Evolutionary conservation across 2,329 filamentous ascomycete genomes (phyloP), one percentile per base, ranked within the genome.

Genomic region (Penicillium nordicum): DNA sequence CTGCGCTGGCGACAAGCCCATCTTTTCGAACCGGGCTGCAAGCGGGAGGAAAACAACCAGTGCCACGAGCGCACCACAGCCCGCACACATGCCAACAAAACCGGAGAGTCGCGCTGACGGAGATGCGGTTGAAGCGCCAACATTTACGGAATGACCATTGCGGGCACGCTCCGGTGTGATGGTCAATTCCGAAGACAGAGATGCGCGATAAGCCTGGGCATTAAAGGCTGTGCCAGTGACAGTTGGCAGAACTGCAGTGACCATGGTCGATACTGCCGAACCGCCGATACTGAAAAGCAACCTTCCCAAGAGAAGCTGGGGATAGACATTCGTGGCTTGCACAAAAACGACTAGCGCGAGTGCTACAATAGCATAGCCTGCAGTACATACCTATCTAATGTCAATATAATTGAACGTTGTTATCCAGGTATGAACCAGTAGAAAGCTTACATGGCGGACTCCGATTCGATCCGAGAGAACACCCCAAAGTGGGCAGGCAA

Each of bases 211-310:
- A 10, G 71, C 72, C 66, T 81, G 78, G 12, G 75, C 70, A 25
- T 69, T 69, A 30, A 66, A 63, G 53, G 70, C 60, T 62, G 72
- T 72, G 59, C 71, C 67, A 30, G 84, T 84, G 74, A 88, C 85
- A 29, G 81, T 87, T 1, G 94, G 94, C 25, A 99, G 80, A 44
- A 96, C 91, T 4, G 94, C 94, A 9, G 94, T 97, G 21, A 99
- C 94, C 94, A 99, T 99, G 1, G 94, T 97, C 14, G 92, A 92
- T 81, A 89, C 86, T 23, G 93, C 94, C n/a, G 92, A 92, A 21
- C 90, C 94, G 25, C 94, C 94, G 18, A 97, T 66, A 63, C 92
- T 94, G 75, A 99, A 99, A 53, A 95, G 79, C 49, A 97, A 79
- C 63, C 94, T 83, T 53, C 89, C 92, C 41, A 97, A 78, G 53